Evolutionary conservation across 768 basidiomycete genomes (phyloP).

Genomic region (Russula abietina): DNA sequence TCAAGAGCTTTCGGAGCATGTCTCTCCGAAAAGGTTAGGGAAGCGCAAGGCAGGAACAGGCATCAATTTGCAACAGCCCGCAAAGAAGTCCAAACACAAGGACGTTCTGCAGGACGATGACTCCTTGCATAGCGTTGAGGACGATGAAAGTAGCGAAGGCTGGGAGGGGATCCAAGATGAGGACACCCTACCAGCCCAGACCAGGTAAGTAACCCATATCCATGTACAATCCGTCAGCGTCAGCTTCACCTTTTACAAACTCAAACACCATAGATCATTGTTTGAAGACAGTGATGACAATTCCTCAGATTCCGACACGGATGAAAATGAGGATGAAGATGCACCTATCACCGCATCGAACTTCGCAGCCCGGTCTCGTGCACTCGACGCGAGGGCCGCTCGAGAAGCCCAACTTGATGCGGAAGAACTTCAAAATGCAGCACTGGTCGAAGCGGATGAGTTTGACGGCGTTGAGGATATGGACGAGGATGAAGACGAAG

Average conservation of each 20-base stretch:
- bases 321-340: conserved; percentile 43
- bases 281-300: conserved; percentile 45
- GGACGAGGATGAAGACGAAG: conserved; percentile 34
- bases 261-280: conserved; percentile 34
- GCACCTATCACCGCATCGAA: conserved; percentile 65
- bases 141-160: conserved; percentile 38
- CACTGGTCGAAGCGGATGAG: conserved; percentile 29
- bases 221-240: background rate
- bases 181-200: conserved; percentile 38
- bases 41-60: conserved; percentile 63
- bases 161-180: conserved; percentile 61
- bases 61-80: conserved; percentile 29
- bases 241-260: background rate
- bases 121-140: conserved; percentile 30
- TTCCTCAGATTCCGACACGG: conserved; percentile 37
- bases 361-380: conserved; percentile 75
- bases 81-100: conserved; percentile 33
- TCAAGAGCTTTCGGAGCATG: conserved; percentile 33
- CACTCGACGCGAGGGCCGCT: conserved; percentile 60
- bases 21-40: conserved; percentile 52
- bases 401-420: conserved; percentile 65
- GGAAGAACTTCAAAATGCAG: conserved; percentile 58
- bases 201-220: conserved; percentile 31
- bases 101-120: conserved; percentile 24
- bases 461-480: conserved; percentile 32